Conservation (phyloP, 148 eudicot species). For the Simmondsia chinensis region DNA sequence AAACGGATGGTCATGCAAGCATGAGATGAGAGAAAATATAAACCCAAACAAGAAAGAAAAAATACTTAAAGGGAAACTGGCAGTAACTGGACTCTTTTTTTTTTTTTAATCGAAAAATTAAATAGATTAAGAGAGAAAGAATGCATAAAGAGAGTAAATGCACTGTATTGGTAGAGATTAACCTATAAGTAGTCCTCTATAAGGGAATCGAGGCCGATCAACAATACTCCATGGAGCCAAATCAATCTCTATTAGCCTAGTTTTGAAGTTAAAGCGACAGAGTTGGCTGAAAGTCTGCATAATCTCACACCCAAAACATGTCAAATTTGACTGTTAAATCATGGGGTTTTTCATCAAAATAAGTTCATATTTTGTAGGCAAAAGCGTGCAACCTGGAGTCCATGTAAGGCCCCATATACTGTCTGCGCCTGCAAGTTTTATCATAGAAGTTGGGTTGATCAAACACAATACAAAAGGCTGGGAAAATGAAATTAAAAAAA, state of each 20-base stretch:
- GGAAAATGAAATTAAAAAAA: neutral
- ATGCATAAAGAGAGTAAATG: neutral
- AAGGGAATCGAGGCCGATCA: slow-evolving; percentile 81
- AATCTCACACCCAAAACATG: no score
- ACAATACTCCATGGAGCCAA: slow-evolving; percentile 58
- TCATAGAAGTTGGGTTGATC: neutral
- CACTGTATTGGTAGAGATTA: slow-evolving; percentile 4
- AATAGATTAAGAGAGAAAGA: neutral
- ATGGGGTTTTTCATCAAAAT: neutral
- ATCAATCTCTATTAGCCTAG: slow-evolving; percentile 50
- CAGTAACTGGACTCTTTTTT: no score
- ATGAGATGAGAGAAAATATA: neutral
- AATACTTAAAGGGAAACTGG: no score
- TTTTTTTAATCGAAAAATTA: no score
- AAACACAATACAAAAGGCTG: neutral
- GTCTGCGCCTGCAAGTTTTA: slow-evolving; percentile 64
- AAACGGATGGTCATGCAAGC: no score
- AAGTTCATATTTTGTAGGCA: neutral
- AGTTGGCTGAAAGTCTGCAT: slow-evolving; percentile 91
- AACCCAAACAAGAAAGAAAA: no score
- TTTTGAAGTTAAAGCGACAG: slow-evolving; percentile 49
- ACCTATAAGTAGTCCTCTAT: slow-evolving; percentile 88
- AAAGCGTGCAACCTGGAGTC: slow-evolving; percentile 55
- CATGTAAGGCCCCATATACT: slow-evolving; percentile 92
- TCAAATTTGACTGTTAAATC: slow-evolving; percentile 2